These are phyloP conservation scores for Globisporangium abappressorium DNA, from an alignment of 352 stramenopile genomes.

Conservation along the genomic window DNA sequence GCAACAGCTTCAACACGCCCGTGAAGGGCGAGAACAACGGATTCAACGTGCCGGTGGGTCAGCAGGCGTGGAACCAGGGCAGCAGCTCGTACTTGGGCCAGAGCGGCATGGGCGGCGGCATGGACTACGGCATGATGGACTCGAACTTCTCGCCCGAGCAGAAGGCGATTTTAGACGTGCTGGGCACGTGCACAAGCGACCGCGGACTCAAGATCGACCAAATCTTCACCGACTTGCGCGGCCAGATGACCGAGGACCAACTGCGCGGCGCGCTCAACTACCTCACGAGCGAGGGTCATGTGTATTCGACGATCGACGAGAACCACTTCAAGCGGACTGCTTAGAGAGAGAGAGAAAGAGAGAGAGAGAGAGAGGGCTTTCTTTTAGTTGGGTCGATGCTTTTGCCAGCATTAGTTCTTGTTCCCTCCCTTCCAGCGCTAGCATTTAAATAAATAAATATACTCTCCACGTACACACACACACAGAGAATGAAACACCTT, in stretches of 20 bases:
- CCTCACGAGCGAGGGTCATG: conserved; percentile 84
- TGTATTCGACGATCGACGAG: conserved; percentile 92
- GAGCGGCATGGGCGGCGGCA: conserved; percentile 11
- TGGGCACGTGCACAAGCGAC: conserved; percentile 69
- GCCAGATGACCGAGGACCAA: conserved; percentile 64
- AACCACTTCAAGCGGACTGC: conserved; percentile 88
- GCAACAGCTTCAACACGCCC: conserved; percentile 29
- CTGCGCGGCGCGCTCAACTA: conserved; percentile 71
- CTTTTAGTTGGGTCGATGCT: background rate
- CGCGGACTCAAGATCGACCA: conserved; percentile 79
- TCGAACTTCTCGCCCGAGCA: conserved; percentile 75
- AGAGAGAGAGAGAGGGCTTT: conserved; percentile 14
- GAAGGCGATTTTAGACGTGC: conserved; percentile 75
- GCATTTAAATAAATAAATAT: conserved; percentile 7
- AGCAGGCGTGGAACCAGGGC: conserved; percentile 31
- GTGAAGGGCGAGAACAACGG: conserved; percentile 28
- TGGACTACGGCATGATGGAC: conserved; percentile 73
- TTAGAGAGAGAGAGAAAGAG: conserved; percentile 32
- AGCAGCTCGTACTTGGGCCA: conserved; percentile 22
- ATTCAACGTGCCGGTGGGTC: conserved; percentile 20
- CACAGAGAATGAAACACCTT: background rate
- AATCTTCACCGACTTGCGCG: conserved; percentile 60
- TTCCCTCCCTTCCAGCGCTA: background rate
- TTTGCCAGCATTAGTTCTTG: background rate
- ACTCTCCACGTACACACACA: background rate